Percentiles rank a stretch among this genome's conserved stretches.
Evolutionary conservation across 768 basidiomycete genomes (phyloP).

Genomic region (Lactifluus pinguis): DNA sequence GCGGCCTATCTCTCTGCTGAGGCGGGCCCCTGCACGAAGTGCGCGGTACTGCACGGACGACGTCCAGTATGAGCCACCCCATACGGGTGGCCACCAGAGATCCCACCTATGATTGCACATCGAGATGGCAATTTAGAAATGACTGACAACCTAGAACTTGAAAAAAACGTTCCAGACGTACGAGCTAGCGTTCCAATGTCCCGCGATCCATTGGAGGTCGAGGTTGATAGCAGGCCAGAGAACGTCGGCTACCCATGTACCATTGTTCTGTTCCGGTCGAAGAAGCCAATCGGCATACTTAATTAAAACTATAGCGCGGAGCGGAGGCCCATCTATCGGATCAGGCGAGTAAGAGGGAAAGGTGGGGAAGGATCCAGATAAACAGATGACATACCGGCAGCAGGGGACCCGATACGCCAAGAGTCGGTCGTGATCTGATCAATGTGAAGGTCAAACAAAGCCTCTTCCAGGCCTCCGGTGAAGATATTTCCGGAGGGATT

Average conservation of each 20-base stretch:
- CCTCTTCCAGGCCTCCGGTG: constrained; percentile 6
- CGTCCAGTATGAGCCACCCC: constrained; percentile 13
- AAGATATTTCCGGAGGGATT: neutral
- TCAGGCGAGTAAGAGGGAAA: neutral
- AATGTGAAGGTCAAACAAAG: constrained; percentile 4
- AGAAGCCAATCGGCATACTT: constrained; percentile 13
- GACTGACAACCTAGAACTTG: neutral
- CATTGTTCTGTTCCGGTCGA: constrained; percentile 3
- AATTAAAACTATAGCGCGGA: constrained; percentile 5
- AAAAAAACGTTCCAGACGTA: neutral
- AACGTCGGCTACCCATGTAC: constrained; percentile 8
- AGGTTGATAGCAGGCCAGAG: constrained; percentile 13
- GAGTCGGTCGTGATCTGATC: neutral
- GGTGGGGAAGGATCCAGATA: neutral
- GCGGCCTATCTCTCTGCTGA: constrained; percentile 1
- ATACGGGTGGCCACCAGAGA: constrained; percentile 12
- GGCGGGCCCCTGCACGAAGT: neutral
- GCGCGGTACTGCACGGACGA: constrained; percentile 12
- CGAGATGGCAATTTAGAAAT: neutral
- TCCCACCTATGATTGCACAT: neutral
- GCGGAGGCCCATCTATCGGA: constrained; percentile 6
- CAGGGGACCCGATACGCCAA: neutral
- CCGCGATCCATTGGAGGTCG: constrained; percentile 2
- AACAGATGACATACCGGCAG: constrained; percentile 1
- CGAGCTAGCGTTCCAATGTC: constrained; percentile 7